Conservation (phyloP, 73 alveolate species). For the Paramecium tetraurelia region DNA sequence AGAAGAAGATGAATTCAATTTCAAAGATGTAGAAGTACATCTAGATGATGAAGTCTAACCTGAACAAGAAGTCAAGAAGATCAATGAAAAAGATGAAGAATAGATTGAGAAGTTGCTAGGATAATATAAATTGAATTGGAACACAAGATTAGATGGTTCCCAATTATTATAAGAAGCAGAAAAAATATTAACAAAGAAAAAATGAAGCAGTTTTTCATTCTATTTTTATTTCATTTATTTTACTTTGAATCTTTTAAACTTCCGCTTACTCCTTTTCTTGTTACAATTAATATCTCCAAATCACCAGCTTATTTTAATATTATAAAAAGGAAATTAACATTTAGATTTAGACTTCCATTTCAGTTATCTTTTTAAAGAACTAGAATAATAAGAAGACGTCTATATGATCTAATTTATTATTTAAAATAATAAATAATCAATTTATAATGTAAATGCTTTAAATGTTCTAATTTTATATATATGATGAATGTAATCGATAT, state of each 20-base stretch:
- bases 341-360: no score
- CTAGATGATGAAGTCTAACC: not conserved
- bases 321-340: no score
- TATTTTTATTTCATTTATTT: not conserved
- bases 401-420: no score
- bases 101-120: not conserved
- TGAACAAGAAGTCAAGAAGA: not conserved
- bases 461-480: no score
- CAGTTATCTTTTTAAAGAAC: no score
- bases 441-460: no score
- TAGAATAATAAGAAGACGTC: no score
- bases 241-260: not conserved
- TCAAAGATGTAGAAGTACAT: not conserved
- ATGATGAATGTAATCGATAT: no score
- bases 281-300: no score
- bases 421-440: no score
- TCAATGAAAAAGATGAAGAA: conserved; percentile 44
- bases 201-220: not conserved
- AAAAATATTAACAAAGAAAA: conserved; percentile 12
- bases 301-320: no score
- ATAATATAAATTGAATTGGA: conserved; percentile 3
- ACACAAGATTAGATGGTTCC: conserved; percentile 3
- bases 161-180: conserved; percentile 1
- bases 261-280: not conserved
- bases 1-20: conserved; percentile 34